Conservation (phyloP, 2,329 filamentous ascomycete species). For the Tolypocladium amazonense region DNA sequence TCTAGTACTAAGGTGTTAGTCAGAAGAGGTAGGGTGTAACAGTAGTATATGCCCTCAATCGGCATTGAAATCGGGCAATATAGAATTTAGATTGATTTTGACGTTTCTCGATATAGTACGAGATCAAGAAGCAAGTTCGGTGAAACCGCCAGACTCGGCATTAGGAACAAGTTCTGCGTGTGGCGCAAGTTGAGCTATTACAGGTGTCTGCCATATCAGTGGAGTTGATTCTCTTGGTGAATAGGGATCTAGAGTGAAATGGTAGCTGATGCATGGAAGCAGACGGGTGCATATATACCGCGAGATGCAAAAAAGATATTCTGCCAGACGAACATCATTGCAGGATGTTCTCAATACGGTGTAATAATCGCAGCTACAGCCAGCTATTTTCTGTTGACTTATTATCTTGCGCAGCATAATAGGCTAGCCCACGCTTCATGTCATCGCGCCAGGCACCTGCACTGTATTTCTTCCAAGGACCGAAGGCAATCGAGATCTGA, state of each 20-base stretch:
- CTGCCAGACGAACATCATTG: background rate
- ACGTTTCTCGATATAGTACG: background rate
- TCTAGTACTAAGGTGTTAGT: too few relatives aligned
- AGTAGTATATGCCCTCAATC: background rate
- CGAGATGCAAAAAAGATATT: background rate
- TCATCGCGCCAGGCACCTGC: too few relatives aligned
- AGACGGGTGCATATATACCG: background rate
- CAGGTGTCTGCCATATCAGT: too few relatives aligned
- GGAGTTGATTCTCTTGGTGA: too few relatives aligned
- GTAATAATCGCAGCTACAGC: background rate
- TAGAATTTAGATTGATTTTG: background rate
- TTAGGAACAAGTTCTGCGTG: background rate
- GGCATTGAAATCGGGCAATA: background rate
- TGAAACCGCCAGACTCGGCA: background rate
- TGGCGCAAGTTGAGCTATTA: background rate
- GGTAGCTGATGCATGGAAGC: background rate
- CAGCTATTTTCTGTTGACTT: background rate
- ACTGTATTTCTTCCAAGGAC: too few relatives aligned
- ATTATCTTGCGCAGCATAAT: background rate
- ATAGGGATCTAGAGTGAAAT: too few relatives aligned
- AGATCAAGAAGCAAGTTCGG: background rate
- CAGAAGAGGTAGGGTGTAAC: too few relatives aligned
- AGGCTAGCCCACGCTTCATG: background rate
- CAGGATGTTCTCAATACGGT: background rate
- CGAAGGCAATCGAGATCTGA: background rate